Evolutionary conservation across 2,329 filamentous ascomycete species (phyloP).

Genomic region (Beauveria asiatica): DNA sequence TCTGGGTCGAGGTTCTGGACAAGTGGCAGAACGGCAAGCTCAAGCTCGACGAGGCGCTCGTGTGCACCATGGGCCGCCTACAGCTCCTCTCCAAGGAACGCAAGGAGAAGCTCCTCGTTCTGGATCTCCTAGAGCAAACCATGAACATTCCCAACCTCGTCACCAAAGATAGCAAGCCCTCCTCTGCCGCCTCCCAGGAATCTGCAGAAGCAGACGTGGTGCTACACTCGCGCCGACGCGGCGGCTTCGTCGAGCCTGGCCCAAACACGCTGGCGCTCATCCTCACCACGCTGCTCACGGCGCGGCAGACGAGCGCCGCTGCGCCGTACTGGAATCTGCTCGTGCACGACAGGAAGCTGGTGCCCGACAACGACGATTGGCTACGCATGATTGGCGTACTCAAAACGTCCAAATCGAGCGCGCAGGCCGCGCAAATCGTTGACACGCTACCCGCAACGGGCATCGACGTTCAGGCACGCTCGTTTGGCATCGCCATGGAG

Average conservation of each 20-base stretch:
- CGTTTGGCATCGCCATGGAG: slow-evolving; percentile 65
- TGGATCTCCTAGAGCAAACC: slow-evolving; percentile 71
- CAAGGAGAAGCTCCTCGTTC: slow-evolving; percentile 60
- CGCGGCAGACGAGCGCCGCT: slow-evolving; percentile 54
- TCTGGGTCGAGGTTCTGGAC: slow-evolving; percentile 75
- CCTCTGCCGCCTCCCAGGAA: background rate
- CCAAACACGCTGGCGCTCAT: slow-evolving; percentile 60
- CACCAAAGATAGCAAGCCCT: background rate
- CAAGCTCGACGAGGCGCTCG: slow-evolving; percentile 66
- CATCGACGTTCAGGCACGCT: slow-evolving; percentile 34
- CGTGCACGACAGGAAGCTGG: slow-evolving; percentile 50
- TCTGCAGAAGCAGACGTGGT: background rate
- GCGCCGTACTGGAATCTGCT: slow-evolving; percentile 71
- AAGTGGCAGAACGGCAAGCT: slow-evolving; percentile 67
- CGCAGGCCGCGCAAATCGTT: slow-evolving; percentile 51
- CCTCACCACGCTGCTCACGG: slow-evolving; percentile 52
- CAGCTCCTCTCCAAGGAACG: slow-evolving; percentile 55
- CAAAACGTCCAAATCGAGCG: slow-evolving; percentile 56
- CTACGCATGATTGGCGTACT: slow-evolving; percentile 60
- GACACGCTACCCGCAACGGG: slow-evolving; percentile 37
- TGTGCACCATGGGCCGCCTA: slow-evolving; percentile 72
- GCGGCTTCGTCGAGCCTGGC: slow-evolving; percentile 32
- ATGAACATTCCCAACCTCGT: slow-evolving; percentile 60
- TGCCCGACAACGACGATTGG: slow-evolving; percentile 66
- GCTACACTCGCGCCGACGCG: background rate